These are phyloP conservation scores for Bonia amplexicaulis DNA, from an alignment of 176 grass and related monocot genomes.

Conservation along the genomic window DNA sequence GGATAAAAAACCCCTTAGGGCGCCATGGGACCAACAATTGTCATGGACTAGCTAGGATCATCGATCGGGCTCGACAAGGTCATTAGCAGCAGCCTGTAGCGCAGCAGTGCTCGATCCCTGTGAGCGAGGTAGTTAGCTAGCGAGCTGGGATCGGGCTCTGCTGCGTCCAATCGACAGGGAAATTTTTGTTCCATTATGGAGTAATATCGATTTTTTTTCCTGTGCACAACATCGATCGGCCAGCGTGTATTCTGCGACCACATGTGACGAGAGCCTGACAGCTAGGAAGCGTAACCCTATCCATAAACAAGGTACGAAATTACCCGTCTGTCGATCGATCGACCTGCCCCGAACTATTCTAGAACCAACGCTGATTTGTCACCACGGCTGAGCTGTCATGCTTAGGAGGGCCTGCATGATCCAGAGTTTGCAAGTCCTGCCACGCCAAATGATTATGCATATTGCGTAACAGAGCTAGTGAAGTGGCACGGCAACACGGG, in stretches of 20 bases:
- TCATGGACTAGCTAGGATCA: neutral
- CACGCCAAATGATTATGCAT: neutral
- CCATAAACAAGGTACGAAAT: neutral
- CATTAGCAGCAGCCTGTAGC: constrained; percentile 37
- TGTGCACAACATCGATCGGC: neutral
- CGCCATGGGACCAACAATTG: neutral
- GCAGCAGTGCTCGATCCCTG: neutral
- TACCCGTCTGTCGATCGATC: neutral
- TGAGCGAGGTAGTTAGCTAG: neutral
- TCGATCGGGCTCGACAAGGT: constrained; percentile 22
- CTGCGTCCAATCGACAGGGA: neutral
- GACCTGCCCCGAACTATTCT: neutral
- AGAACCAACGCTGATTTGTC: neutral
- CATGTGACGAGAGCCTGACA: neutral
- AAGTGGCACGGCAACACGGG: neutral
- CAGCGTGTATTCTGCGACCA: neutral
- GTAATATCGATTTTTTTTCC: neutral
- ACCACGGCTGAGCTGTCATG: neutral
- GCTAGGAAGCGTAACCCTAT: neutral
- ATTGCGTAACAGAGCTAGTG: neutral
- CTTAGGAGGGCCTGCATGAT: neutral
- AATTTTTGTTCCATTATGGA: neutral
- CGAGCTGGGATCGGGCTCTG: neutral
- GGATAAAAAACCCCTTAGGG: neutral
- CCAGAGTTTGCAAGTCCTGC: neutral